These are phyloP conservation scores for Pythium aristosporum DNA, from an alignment of 352 stramenopile genomes.

Conservation along the genomic window DNA sequence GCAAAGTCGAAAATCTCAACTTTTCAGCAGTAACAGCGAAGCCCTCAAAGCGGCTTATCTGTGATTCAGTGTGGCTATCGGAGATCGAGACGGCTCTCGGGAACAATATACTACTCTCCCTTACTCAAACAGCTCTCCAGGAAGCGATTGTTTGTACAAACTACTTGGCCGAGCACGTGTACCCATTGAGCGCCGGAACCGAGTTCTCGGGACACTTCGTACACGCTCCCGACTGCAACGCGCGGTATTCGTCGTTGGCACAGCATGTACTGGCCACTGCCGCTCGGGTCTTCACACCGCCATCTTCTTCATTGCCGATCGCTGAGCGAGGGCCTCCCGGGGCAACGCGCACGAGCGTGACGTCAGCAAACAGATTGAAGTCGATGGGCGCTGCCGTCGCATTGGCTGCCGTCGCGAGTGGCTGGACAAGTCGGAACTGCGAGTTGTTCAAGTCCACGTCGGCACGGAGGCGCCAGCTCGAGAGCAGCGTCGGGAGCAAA, in stretches of 20 bases:
- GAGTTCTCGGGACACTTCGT: conserved; percentile 8
- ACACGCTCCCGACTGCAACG: conserved; percentile 9
- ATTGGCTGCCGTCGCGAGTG: background rate
- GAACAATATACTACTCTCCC: too few species aligned
- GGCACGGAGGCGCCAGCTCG: conserved; percentile 6
- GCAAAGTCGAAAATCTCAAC: too few species aligned
- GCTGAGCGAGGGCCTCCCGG: background rate
- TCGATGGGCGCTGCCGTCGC: background rate
- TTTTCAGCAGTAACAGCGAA: too few species aligned
- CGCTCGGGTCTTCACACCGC: background rate
- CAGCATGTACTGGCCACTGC: conserved; percentile 6
- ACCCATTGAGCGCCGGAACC: conserved; percentile 8
- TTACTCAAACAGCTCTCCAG: too few species aligned
- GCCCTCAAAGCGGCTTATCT: too few species aligned
- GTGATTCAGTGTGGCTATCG: too few species aligned
- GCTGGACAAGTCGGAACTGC: conserved; percentile 2
- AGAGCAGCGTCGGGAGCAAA: conserved; percentile 15
- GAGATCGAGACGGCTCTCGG: too few species aligned
- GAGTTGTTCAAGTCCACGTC: conserved; percentile 11
- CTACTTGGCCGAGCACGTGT: conserved; percentile 4
- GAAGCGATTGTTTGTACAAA: too few species aligned
- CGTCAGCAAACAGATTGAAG: conserved; percentile 14
- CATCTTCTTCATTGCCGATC: background rate
- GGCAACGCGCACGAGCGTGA: conserved; percentile 12
- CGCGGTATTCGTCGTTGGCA: conserved; percentile 2